Evolutionary conservation across 306 rosid species (phyloP), one percentile per base, ranked within the genome.

Genomic region (Crotalaria pallida): DNA sequence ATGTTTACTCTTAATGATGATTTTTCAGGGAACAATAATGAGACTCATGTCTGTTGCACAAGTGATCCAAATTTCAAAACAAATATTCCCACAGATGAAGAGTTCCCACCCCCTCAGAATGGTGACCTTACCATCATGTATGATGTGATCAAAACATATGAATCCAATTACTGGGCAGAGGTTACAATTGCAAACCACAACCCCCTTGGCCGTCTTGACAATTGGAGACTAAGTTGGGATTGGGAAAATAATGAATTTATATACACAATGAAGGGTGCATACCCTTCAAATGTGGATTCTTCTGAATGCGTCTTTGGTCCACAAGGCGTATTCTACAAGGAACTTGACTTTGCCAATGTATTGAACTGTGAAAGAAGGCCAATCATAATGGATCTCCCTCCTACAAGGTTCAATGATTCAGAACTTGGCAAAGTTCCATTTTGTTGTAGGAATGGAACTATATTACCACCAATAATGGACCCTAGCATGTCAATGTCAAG

Each of bases 391-490:
- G 99, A 94, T 67, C 87, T 94, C 53, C 99, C 99, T 66, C 83
- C 79, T 7, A 77, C 96, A 10, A 85, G 63, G 84, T 83, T 79
- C 79, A 94, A 94, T 58, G 86, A 91, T 71, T 36, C 97, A 7
- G 64, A 19, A 17, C 65, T 88, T n/a, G 99, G 99, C 4, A 21
- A 65, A 41, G 66, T 88, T 41, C 99, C 99, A 17, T 84, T 78
- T 69, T 94, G 99, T 62, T 94, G 99, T 80, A 82, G 99, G 55
- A 94, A 94, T 55, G 97, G 97, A 50, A 94, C 99, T 0, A 64
- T 94, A 57, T 79, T 94, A 83, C 96, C 97, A 0, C 82, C 88
- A 6, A 17, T 27, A 18, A 91, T 94, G 97, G 99, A 91, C 31
- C 83, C 84, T 5, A 79, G 80, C 38, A 83, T 49, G 85, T 94